Evolutionary conservation across 2,329 filamentous ascomycete genomes (phyloP), one percentile per base, ranked within the genome.

Genomic region (Monilinia polystroma): DNA sequence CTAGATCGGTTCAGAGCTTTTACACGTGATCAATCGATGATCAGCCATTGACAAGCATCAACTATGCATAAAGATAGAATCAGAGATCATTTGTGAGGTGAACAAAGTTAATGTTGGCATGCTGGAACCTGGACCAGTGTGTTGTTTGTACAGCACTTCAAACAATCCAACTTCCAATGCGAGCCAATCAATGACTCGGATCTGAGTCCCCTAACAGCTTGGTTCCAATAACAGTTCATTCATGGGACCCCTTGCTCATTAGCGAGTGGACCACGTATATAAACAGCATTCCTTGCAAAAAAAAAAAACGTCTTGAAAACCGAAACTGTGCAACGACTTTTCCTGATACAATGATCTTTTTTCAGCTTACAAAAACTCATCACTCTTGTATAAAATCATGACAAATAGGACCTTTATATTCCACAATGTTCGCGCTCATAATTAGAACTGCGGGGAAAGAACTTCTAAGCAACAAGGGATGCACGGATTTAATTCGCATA

Each of bases 211-310:
- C 43, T 29, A 53, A 35, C 2, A 45, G 16, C 35, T 18, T 32
- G 45, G 49, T 35, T 14, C 45, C 64, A 66, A 66, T 66, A 20
- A 66, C 43, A n/a, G 23, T 29, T 45, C 49, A 57, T 18, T 20
- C 41, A 57, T 57, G 32, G 47, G 47, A 38, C 49, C 55, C 55
- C 64, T 29, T 35, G 32, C 60, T 59, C 51, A 60, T 66, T 52
- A 66, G 56, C 55, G 55, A 62, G 56, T 55, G 64, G 45, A 59
- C 64, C 64, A 66, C 64, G 64, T 66, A 63, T 60, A 62, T 66
- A 66, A 51, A 60, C 55, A 52, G 47, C 43, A 32, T 52, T 51
- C 32, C 64, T 47, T 38, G 59, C 43, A 23, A 59, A 66, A 18
- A 54, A 18, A 54, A 54, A 53, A 52, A 6, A 6, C 35, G 20